Evolutionary conservation across 371 early-diverging fungal species (phyloP), one percentile per base, ranked within the genome.

Genomic region (Syncephalastrum racemosum): DNA sequence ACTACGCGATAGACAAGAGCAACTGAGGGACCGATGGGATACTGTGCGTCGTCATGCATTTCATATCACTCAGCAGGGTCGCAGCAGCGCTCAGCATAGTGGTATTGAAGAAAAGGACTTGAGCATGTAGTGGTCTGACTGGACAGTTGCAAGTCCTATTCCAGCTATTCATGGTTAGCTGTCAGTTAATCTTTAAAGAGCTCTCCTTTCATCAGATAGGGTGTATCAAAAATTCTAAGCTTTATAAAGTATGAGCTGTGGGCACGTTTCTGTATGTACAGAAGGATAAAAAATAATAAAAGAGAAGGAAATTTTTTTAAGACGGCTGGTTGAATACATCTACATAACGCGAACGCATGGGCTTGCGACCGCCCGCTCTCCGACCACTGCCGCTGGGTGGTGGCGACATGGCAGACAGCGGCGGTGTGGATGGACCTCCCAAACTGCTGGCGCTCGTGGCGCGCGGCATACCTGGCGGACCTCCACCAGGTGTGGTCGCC

Each of bases 301-400:
- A 19, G 14, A 23, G 6, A 19, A 49, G 12, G 20, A 18, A 49
- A 49, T 2, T 25, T 5, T 25, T 31, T 31, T 31, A 31, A 19
- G 24, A 39, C 14, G 58, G 62, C 58, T 67, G 63, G 52, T 75
- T 78, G 40, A 78, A 62, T 46, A 78, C 79, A 67, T 78, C 79
- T 50, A 78, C 73, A 61, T 78, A 78, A 22, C 79, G 73, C 27
- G 73, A 67, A 5, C 79, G 73, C 75, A 73, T 73, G 7, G 75
- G 64, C 43, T 78, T 78, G 53, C 64, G 66, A 25, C 62, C 61
- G 42, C 66, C 64, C 40, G 2, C 58, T 54, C 64, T 63, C 62
- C 67, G 59, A 16, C 52, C 62, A 45, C 60, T 40, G 1, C 36
- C 47, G 50, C 49, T 47, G 12, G 68, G 57, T 22, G 72, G 76